phyloP scores from a whole-genome alignment of 1,284 basidiomycete species.

The Ganoderma multipileum region DNA sequence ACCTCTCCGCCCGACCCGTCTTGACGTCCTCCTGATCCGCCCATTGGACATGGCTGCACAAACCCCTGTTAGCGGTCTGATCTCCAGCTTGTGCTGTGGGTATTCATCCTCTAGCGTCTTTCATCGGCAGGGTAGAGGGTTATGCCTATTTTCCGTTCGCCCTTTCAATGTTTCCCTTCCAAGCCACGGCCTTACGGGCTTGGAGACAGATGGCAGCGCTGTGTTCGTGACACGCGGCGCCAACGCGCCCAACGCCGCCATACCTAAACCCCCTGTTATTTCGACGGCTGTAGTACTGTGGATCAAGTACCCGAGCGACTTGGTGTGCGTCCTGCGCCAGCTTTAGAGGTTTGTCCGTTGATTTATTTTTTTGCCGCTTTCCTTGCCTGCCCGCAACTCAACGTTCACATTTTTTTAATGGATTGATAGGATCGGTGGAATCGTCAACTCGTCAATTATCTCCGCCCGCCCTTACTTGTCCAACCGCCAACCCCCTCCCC shows the following conservation, averaged over 20 bases:
- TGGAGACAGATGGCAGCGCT: neutral
- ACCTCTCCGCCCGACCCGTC: too few species aligned
- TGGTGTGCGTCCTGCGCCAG: neutral
- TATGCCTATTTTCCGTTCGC: neutral
- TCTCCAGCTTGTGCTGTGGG: neutral
- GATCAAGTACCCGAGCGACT: neutral
- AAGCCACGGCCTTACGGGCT: neutral
- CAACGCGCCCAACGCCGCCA: neutral
- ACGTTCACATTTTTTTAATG: neutral
- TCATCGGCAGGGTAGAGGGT: neutral
- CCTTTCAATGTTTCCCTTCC: neutral
- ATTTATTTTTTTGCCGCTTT: neutral
- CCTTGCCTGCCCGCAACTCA: neutral
- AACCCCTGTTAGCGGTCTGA: neutral
- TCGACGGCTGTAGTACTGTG: neutral
- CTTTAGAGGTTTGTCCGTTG: neutral
- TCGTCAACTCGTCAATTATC: neutral
- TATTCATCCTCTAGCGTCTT: neutral
- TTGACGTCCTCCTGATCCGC: neutral
- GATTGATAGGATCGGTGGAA: neutral
- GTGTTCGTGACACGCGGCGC: neutral
- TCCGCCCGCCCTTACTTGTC: neutral
- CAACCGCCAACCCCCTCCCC: neutral
- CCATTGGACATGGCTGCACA: neutral
- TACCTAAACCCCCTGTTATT: neutral